These are phyloP conservation scores for Coffea eugenioides DNA, from an alignment of 257 asterid species.

Conservation along the genomic window DNA sequence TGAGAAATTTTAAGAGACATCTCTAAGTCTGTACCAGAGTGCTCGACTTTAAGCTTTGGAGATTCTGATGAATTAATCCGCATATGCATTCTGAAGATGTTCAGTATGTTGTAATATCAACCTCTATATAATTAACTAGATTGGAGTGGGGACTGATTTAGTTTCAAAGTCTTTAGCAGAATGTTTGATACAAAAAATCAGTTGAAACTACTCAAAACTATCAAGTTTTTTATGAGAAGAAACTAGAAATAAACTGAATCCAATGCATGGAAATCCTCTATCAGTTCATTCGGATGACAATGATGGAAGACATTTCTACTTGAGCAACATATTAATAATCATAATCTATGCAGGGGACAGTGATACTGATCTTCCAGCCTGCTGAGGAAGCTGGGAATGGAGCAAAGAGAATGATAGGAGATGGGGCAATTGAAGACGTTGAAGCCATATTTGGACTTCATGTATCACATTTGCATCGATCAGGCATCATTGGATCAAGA, in stretches of 20 bases:
- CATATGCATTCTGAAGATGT: no score
- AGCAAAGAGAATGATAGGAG: slow-evolving; percentile 75
- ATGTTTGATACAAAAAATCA: neutral
- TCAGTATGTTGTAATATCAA: no score
- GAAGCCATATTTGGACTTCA: slow-evolving; percentile 87
- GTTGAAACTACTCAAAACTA: neutral
- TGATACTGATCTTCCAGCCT: slow-evolving; percentile 80
- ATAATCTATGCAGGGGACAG: slow-evolving; percentile 63
- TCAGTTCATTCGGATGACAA: neutral
- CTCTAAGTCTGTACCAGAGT: no score
- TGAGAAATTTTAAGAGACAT: no score
- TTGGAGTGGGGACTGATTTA: neutral
- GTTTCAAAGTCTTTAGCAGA: neutral
- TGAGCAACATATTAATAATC: neutral
- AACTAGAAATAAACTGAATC: neutral
- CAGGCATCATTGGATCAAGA: slow-evolving; percentile 77
- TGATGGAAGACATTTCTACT: neutral
- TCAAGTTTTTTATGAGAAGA: neutral
- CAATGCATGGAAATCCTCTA: neutral
- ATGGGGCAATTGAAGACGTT: slow-evolving; percentile 71
- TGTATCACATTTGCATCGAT: slow-evolving; percentile 63
- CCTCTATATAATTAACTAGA: no score
- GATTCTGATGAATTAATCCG: no score
- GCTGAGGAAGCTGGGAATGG: slow-evolving; percentile 99
- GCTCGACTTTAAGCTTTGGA: no score